Base-by-base conservation (phyloP, 345 rosid species). In the Noccaea bulbosa region DNA sequence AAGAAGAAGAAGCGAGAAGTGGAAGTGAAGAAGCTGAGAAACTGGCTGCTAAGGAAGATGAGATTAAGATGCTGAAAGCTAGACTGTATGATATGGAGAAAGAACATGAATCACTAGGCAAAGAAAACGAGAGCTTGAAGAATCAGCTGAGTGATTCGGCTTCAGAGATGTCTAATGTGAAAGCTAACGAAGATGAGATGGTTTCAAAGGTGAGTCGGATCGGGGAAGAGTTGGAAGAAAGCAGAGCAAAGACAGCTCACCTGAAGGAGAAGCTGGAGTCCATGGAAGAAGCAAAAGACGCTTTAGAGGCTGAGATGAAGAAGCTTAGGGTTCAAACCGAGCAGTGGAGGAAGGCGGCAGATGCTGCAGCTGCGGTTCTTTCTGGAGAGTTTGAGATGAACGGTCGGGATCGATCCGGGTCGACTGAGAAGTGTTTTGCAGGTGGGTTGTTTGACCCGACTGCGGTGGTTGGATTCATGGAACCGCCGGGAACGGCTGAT, bases 261-360 rank as follows among this genome's bases (percentile, higher is more conserved):
- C 27, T 87, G 49, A 82, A 81, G 67, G 85, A 75, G 70, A 83
- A 84, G 73, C 81, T 88, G 20, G 82, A 85, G 76, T 69, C 80
- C 44, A 69, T 64, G 17, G 89, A 80, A 80, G 87, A 80, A 52
- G 91, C 75, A 7, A 90, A 88, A 50, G 80, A 79, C 20, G 83
- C 74, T 16, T 46, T 90, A 69, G 97, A 93, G 73, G 74, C 77
- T 0, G 98, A 91, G 83, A 91, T 91, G 92, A 88, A 81, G 84
- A 88, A 78, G 81, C 81, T 93, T 58, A 83, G 83, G 64, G 87
- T 87, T 45, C 98, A 93, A 79, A 91, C 97, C 17, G 97, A 88
- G 80, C 97, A 93, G 69, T 93, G 98, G 98, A 82, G 84, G 74
- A 93, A 93, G 76, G 97, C 96, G 0, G 98, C 98, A 0, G 97